These are phyloP conservation scores for Biscogniauxia mediterranea DNA, from an alignment of 2,329 filamentous ascomycete genomes.

Conservation along the genomic window DNA sequence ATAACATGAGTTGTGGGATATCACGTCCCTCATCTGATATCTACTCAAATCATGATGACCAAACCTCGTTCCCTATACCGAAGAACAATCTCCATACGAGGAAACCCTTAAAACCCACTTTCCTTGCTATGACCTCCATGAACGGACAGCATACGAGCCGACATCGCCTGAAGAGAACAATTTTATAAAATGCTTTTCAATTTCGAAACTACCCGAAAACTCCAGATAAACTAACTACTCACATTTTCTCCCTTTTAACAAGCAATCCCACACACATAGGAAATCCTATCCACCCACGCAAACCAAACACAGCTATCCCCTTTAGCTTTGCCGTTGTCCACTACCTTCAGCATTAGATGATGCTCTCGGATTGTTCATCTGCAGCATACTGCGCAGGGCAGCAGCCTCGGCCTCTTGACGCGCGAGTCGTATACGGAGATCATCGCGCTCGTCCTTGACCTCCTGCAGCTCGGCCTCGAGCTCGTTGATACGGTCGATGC, in stretches of 20 bases:
- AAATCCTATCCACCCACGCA: neutral
- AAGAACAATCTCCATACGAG: slow-evolving; percentile 11
- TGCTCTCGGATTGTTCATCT: slow-evolving; percentile 23
- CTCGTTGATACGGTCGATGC: slow-evolving; percentile 62
- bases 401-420: slow-evolving; percentile 64
- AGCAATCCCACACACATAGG: slow-evolving; percentile 4
- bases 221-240: slow-evolving; percentile 11
- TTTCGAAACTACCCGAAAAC: slow-evolving; percentile 17
- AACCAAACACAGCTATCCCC: neutral
- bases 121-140: slow-evolving; percentile 16
- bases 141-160: slow-evolving; percentile 29
- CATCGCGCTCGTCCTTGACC: slow-evolving; percentile 61
- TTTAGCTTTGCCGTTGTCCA: slow-evolving; percentile 18
- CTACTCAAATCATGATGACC: no score
- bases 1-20: no score
- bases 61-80: slow-evolving; percentile 27
- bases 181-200: slow-evolving; percentile 14
- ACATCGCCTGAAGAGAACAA: slow-evolving; percentile 32
- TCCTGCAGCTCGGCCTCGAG: slow-evolving; percentile 59
- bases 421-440: slow-evolving; percentile 60
- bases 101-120: no score
- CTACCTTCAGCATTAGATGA: slow-evolving; percentile 15
- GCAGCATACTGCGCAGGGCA: slow-evolving; percentile 54
- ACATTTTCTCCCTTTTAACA: no score
- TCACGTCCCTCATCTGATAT: no score